Evolutionary conservation across 2,329 filamentous ascomycete genomes (phyloP).

Genomic region (Fonsecaea multimorphosa): DNA sequence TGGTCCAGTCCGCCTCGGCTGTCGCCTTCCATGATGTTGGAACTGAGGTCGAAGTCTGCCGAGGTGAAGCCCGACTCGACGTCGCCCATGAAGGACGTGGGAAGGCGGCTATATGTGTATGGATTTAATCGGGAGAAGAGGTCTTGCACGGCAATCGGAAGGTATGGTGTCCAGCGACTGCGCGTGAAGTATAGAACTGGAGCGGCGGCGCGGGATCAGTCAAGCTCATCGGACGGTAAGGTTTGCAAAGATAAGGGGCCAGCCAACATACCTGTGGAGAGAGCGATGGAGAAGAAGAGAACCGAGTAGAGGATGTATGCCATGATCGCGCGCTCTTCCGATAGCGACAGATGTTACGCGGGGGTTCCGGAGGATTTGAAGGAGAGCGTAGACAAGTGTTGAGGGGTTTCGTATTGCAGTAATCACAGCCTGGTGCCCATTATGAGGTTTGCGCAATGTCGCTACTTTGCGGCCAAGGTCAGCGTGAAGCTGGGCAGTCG

Average conservation of each 20-base stretch:
- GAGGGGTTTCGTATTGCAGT: background rate
- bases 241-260: conserved; percentile 16
- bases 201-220: conserved; percentile 4
- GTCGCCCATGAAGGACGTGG: conserved; percentile 78
- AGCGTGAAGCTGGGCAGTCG: conserved; percentile 1
- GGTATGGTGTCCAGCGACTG: conserved; percentile 72
- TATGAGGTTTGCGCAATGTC: conserved; percentile 10
- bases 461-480: background rate
- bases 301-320: conserved; percentile 28
- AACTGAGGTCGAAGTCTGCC: conserved; percentile 78
- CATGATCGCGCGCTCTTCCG: conserved; percentile 20
- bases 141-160: conserved; percentile 55
- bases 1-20: conserved; percentile 80
- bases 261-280: conserved; percentile 67
- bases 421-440: conserved; percentile 3
- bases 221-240: background rate
- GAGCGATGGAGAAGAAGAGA: conserved; percentile 65
- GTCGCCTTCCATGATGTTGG: conserved; percentile 82
- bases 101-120: conserved; percentile 74
- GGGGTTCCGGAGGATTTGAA: background rate
- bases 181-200: conserved; percentile 80
- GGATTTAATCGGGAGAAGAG: conserved; percentile 59
- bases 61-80: conserved; percentile 87
- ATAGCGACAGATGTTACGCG: background rate
- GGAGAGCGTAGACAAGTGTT: background rate